A percentile compares a stretch with the other conserved stretches of the same genome.
These are phyloP conservation scores for Calamus simplicifolius DNA, from an alignment of 176 grass and related monocot species.

Conservation along the genomic window DNA sequence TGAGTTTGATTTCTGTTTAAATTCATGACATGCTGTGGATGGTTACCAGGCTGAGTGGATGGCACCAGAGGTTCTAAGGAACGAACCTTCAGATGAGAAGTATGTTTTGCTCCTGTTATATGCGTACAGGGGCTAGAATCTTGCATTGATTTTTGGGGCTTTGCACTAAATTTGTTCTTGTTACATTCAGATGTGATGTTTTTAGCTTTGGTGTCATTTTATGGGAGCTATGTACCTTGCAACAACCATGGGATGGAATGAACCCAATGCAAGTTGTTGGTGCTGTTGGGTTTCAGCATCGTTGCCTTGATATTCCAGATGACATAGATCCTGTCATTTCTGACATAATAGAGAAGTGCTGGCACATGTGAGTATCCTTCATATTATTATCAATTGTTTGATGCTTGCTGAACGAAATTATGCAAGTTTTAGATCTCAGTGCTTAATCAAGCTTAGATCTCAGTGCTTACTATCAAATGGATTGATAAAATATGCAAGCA, in stretches of 20 bases:
- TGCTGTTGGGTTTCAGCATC: slow-evolving; percentile 94
- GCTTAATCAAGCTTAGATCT: too few species aligned
- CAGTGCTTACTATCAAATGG: too few species aligned
- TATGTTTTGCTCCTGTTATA: slow-evolving; percentile 31
- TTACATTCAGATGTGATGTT: slow-evolving; percentile 76
- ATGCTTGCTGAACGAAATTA: not conserved
- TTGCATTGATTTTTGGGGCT: too few species aligned
- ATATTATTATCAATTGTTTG: slow-evolving; percentile 17
- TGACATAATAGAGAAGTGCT: slow-evolving; percentile 72
- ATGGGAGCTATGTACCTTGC: slow-evolving; percentile 92
- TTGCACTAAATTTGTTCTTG: slow-evolving; percentile 1
- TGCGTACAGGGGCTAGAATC: too few species aligned
- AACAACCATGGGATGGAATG: slow-evolving; percentile 98
- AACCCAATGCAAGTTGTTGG: slow-evolving; percentile 98
- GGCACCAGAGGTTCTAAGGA: slow-evolving; percentile 95
- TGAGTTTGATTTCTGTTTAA: too few species aligned
- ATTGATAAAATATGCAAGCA: too few species aligned
- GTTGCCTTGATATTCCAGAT: slow-evolving; percentile 86
- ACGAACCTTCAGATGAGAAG: slow-evolving; percentile 97
- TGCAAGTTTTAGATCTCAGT: too few species aligned
- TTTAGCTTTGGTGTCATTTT: slow-evolving; percentile 96
- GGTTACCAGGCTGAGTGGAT: slow-evolving; percentile 86
- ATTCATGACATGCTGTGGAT: too few species aligned
- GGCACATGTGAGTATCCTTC: slow-evolving; percentile 80
- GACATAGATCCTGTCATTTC: slow-evolving; percentile 62